Conservation (phyloP, 2,329 filamentous ascomycete genomes). For the Fusarium pseudonygamai region DNA sequence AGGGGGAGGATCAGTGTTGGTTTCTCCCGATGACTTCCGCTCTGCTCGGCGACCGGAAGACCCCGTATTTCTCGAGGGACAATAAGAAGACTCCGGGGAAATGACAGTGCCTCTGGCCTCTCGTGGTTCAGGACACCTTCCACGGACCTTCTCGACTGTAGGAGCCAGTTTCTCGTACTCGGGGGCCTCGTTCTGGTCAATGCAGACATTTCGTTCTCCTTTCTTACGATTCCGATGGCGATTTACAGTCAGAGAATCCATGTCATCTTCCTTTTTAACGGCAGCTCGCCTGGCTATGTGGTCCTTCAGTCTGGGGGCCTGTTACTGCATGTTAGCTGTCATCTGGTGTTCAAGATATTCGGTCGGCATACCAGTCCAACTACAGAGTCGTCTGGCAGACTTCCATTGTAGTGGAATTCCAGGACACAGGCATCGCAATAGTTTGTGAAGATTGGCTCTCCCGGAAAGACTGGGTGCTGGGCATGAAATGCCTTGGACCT, state of each 20-base stretch:
- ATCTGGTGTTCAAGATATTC: background rate
- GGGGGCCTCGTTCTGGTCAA: background rate
- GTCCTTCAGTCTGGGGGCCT: background rate
- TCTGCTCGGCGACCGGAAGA: conserved; percentile 45
- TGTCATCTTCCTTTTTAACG: conserved; percentile 19
- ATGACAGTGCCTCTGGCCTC: background rate
- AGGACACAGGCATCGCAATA: conserved; percentile 46
- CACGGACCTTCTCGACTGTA: background rate
- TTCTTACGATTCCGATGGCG: background rate
- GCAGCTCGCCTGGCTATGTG: background rate
- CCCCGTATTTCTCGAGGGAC: conserved; percentile 37
- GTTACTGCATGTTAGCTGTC: conserved; percentile 10
- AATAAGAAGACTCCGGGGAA: conserved; percentile 20
- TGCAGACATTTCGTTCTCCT: background rate
- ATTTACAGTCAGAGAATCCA: conserved; percentile 18
- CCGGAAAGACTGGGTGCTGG: conserved; percentile 35
- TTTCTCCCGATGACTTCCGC: conserved; percentile 30
- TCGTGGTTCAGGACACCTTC: conserved; percentile 1
- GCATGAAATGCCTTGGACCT: conserved; percentile 53
- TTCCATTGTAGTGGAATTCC: conserved; percentile 39
- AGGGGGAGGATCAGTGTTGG: conserved; percentile 24
- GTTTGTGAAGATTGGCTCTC: conserved; percentile 44
- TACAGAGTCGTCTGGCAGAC: conserved; percentile 41
- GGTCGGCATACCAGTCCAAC: conserved; percentile 38
- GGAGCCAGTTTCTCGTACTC: background rate